Conservation (phyloP, 1,284 basidiomycete genomes). For the Irpex lacteus region DNA sequence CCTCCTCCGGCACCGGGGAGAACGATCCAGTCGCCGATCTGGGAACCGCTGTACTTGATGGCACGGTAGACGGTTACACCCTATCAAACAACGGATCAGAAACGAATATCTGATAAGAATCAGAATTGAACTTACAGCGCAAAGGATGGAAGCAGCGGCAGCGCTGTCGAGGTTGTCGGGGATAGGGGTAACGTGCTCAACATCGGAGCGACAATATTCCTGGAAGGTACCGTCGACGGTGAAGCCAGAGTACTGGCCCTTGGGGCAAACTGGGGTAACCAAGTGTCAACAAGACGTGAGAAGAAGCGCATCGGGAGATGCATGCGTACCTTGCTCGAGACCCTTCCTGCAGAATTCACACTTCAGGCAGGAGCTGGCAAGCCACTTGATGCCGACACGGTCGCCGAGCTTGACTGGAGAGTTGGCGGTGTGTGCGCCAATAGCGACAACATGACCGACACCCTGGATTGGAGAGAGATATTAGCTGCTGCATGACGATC, state of each 20-base stretch:
- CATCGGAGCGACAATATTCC: conserved; percentile 59
- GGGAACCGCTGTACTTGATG: conserved; percentile 70
- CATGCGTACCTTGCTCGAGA: conserved; percentile 61
- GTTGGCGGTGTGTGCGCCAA: conserved; percentile 62
- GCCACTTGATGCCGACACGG: conserved; percentile 87
- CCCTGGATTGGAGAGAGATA: conserved; percentile 35
- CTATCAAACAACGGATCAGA: conserved; percentile 27
- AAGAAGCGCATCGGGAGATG: neutral
- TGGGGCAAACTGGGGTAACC: conserved; percentile 49
- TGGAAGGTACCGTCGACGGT: conserved; percentile 83
- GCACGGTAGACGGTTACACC: conserved; percentile 85
- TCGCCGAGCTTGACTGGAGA: conserved; percentile 73
- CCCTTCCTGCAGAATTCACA: conserved; percentile 78
- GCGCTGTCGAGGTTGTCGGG: conserved; percentile 64
- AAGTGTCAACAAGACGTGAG: neutral
- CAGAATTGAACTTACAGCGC: conserved; percentile 52
- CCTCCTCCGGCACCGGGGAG: conserved; percentile 80
- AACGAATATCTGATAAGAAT: neutral
- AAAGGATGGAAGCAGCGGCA: conserved; percentile 80
- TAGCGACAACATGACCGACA: conserved; percentile 75
- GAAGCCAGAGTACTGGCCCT: conserved; percentile 68
- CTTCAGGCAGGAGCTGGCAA: conserved; percentile 43
- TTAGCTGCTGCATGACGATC: neutral
- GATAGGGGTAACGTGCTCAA: conserved; percentile 63
- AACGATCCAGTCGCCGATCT: conserved; percentile 79